Evolutionary conservation across 1,284 basidiomycete species (phyloP), one percentile per base, ranked within the genome.

Genomic region (Leccinum angustisporum): DNA sequence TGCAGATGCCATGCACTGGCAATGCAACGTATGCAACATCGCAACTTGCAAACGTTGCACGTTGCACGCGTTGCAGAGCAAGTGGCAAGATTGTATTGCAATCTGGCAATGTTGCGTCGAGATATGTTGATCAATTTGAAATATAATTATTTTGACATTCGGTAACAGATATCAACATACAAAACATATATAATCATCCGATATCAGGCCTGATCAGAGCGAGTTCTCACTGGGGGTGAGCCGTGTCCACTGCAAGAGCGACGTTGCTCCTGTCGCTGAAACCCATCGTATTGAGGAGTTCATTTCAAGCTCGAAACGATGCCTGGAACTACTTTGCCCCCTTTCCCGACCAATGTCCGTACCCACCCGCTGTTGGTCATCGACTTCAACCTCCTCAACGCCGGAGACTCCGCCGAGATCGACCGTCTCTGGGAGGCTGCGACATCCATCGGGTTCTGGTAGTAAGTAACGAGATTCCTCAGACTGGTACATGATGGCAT

Each of bases 331-430:
- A 58, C 64, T 36, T 43, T 74, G 5, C 77, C 82, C 1, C 75
- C 82, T 1, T 86, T 86, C 61, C 83, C 84, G 1, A 72, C 75
- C 1, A 75, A 83, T 58, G 75, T 46, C 18, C 18, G 43, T 46
- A 46, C n/a, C 5, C 43, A 46, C 43, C 43, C 43, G 4, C 18
- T 46, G n/a, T 75, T 83, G 9, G 67, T 85, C 58, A 78, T 86
- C 57, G 85, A 86, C 70, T 85, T 77, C 59, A 70, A 69, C 10
- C 73, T 81, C 5, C 70, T 86, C 54, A 74, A 75, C 34, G 69
- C 68, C 2, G 68, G 76, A 0, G 74, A 83, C 46, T 1, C 63
- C 2, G 40, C 66, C 16, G 83, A 84, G 64, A 75, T 80, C 3
- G 43, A 46, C 18, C 43, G 43, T 18, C 43, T 46, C n/a, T 46